Percentiles rank a stretch among this genome's conserved stretches.
Evolutionary conservation across 139 green algal species (phyloP).

Genomic region (Deuterostichococcus epilithicus): DNA sequence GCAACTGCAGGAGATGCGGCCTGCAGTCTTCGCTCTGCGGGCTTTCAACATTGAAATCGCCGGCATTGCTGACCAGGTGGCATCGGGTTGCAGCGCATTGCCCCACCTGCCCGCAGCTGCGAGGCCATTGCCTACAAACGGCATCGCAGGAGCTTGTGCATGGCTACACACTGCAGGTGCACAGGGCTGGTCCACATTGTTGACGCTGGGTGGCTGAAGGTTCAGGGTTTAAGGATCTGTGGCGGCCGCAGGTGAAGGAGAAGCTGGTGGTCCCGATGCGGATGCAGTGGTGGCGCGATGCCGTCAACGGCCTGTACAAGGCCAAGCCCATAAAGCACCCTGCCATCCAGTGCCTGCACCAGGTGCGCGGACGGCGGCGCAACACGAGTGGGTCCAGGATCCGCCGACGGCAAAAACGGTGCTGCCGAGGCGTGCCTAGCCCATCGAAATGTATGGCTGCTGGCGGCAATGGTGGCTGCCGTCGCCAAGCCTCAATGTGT

Average conservation of each 20-base stretch:
- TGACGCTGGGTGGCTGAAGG: too few relatives aligned
- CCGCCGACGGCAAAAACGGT: too few relatives aligned
- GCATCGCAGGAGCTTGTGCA: too few relatives aligned
- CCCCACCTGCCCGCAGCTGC: too few relatives aligned
- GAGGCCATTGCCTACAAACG: too few relatives aligned
- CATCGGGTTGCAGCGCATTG: not conserved
- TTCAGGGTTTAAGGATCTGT: not conserved
- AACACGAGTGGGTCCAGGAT: too few relatives aligned
- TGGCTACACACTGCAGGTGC: too few relatives aligned
- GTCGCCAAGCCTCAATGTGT: too few relatives aligned
- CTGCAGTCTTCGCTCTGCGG: constrained; percentile 60
- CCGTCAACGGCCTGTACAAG: constrained; percentile 51
- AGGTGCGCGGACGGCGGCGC: constrained; percentile 33
- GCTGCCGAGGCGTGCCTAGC: too few relatives aligned
- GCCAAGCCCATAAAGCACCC: constrained; percentile 42
- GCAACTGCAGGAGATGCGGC: constrained; percentile 49
- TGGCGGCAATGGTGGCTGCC: too few relatives aligned
- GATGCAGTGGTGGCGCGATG: constrained; percentile 83
- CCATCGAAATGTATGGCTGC: too few relatives aligned
- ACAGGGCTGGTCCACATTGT: too few relatives aligned
- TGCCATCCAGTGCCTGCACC: constrained; percentile 43
- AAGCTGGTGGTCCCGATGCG: constrained; percentile 44
- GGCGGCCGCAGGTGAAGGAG: constrained; percentile 29
- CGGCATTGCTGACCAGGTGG: constrained; percentile 41
- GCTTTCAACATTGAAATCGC: constrained; percentile 74